These are phyloP conservation scores for Acorus calamus DNA, from an alignment of 106 monocot genomes.

Conservation along the genomic window DNA sequence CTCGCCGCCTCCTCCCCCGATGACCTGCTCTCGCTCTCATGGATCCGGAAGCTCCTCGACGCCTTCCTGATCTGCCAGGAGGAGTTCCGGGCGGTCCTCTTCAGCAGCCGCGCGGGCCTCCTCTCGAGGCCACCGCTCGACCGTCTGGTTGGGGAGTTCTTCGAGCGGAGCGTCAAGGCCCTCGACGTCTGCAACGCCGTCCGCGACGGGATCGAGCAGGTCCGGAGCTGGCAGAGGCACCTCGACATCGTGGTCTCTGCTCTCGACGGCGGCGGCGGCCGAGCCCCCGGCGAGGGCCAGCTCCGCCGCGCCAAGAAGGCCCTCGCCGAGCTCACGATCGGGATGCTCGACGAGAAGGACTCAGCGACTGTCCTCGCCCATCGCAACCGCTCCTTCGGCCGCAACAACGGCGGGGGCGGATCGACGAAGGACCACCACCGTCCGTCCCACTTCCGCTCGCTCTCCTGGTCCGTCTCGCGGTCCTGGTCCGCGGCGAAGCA, in stretches of 20 bases:
- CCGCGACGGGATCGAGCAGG: constrained; percentile 47
- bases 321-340: constrained; percentile 34
- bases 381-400: constrained; percentile 46
- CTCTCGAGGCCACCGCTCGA: constrained; percentile 30
- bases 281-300: too few relatives aligned
- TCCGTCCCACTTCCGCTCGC: constrained; percentile 29
- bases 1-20: constrained; percentile 18
- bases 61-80: constrained; percentile 43
- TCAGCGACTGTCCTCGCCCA: constrained; percentile 15
- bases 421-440: constrained; percentile 8
- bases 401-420: not conserved
- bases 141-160: constrained; percentile 45
- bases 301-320: too few relatives aligned
- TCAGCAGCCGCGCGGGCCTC: constrained; percentile 2
- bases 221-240: constrained; percentile 44
- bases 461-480: constrained; percentile 60
- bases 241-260: constrained; percentile 33
- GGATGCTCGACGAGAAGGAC: constrained; percentile 53
- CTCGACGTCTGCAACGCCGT: constrained; percentile 68
- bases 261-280: constrained; percentile 8
- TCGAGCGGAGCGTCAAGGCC: constrained; percentile 52
- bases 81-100: constrained; percentile 43
- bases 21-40: constrained; percentile 43
- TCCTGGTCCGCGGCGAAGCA: constrained; percentile 49
- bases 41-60: constrained; percentile 46